Evolutionary conservation across 257 asterid species (phyloP), one percentile per base, ranked within the genome.

Genomic region (Prunella vulgaris): DNA sequence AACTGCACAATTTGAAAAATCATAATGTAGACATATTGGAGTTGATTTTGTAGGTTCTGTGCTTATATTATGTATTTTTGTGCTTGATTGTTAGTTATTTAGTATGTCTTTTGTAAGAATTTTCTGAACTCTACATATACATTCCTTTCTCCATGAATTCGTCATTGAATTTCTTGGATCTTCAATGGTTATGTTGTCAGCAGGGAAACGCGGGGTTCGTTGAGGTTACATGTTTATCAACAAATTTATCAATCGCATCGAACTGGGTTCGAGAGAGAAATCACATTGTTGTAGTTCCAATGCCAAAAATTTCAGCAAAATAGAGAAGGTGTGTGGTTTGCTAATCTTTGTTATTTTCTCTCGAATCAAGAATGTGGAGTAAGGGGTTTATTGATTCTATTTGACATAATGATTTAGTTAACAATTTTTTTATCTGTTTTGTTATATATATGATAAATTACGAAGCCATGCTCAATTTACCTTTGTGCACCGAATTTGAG

Each of bases 201-300:
- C 70, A 12, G 84, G 74, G 68, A 84, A 78, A 48, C 87, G 73
- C 84, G 69, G 40, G n/a, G n/a, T n/a, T n/a, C n/a, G n/a, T n/a
- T n/a, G n/a, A n/a, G n/a, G n/a, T n/a, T n/a, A n/a, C n/a, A n/a
- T n/a, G n/a, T n/a, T n/a, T n/a, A n/a, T n/a, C n/a, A n/a, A n/a
- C 85, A 3, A 80, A 80, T 70, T 52, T 73, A 38, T 73, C 85
- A 3, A 44, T 73, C 15, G 76, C 86, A n/a, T n/a, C n/a, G n/a
- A n/a, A n/a, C n/a, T n/a, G n/a, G 83, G 71, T 72, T 62, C 74
- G 60, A 14, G 64, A 69, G 52, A 71, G 61, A 27, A 53, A 64
- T 40, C 77, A 4, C 52, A 37, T 78, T 61, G 33, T 79, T 53
- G 61, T 75, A 5, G 48, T 70, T 22, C 84, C 88, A 8, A 68